Percentiles rank a stretch among this genome's conserved stretches.
Evolutionary conservation across 139 green algal species (phyloP).

Genomic region (Chlorella sp.): DNA sequence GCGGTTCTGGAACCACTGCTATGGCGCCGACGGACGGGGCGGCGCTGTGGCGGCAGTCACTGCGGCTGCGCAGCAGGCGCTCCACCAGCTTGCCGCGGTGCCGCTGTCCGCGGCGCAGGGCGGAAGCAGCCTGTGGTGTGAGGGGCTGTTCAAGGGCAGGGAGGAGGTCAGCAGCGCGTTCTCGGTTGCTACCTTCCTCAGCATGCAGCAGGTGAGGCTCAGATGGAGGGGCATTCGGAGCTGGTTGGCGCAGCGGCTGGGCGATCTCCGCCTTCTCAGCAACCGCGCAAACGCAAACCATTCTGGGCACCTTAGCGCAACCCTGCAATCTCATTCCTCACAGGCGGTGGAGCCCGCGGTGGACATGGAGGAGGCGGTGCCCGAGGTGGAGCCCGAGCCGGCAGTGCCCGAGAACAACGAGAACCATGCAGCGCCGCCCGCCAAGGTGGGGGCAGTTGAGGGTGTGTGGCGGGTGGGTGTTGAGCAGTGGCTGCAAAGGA

Average conservation of each 20-base stretch:
- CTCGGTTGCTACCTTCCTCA: not conserved
- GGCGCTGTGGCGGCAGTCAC: not conserved
- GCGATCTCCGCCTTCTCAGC: not conserved
- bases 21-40: conserved; percentile 9
- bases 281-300: too few relatives aligned
- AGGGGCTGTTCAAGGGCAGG: not conserved
- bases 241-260: not conserved
- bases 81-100: not conserved
- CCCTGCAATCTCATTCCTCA: too few relatives aligned
- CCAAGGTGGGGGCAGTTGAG: not conserved
- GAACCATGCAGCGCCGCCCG: not conserved
- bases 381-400: too few relatives aligned
- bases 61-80: not conserved
- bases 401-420: conserved; percentile 10
- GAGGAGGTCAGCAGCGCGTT: not conserved
- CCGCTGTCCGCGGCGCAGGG: not conserved
- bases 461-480: too few relatives aligned
- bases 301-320: too few relatives aligned
- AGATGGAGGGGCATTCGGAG: not conserved
- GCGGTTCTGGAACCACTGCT: conserved; percentile 21
- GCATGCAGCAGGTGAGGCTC: not conserved
- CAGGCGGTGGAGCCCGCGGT: too few relatives aligned
- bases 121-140: not conserved
- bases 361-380: too few relatives aligned
- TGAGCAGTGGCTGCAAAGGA: too few relatives aligned